Conservation (phyloP, 495 filamentous ascomycete species). For the Extremus antarcticus region DNA sequence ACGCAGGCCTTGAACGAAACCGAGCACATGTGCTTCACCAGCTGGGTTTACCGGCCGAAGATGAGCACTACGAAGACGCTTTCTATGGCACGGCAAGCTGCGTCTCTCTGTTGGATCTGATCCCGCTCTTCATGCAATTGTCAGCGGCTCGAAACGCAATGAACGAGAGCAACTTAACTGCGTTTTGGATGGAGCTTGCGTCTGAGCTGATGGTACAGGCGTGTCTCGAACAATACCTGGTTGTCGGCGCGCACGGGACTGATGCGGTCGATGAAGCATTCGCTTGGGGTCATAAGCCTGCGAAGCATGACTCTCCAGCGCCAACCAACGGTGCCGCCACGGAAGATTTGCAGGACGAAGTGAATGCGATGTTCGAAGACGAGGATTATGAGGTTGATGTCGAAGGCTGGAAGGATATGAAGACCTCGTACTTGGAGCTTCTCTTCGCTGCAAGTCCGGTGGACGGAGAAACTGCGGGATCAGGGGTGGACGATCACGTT, state of each 20-base stretch:
- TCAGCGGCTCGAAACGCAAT: conserved; percentile 26
- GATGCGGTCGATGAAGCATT: conserved; percentile 17
- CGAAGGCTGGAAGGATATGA: conserved; percentile 21
- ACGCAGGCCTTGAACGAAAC: conserved; percentile 8
- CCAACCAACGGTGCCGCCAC: neutral
- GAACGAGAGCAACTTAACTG: conserved; percentile 21
- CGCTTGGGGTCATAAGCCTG: conserved; percentile 8
- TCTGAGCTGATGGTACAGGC: conserved; percentile 43
- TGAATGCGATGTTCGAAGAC: conserved; percentile 24
- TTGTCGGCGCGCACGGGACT: conserved; percentile 21
- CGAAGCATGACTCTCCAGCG: neutral
- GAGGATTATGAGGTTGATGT: conserved; percentile 18
- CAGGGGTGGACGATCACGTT: neutral
- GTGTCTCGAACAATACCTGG: conserved; percentile 37
- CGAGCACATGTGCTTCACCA: conserved; percentile 12
- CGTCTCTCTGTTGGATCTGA: conserved; percentile 32
- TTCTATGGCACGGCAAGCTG: conserved; percentile 22
- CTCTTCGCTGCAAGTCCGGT: conserved; percentile 7
- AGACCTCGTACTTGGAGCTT: neutral
- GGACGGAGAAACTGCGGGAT: conserved; percentile 8
- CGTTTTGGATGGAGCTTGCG: conserved; percentile 35
- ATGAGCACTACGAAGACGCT: conserved; percentile 16
- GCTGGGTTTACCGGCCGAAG: conserved; percentile 13
- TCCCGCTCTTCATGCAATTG: conserved; percentile 39
- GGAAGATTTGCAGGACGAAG: conserved; percentile 3